phyloP scores from a whole-genome alignment of 805 yeast species.

The Nakazawaea holstii region DNA sequence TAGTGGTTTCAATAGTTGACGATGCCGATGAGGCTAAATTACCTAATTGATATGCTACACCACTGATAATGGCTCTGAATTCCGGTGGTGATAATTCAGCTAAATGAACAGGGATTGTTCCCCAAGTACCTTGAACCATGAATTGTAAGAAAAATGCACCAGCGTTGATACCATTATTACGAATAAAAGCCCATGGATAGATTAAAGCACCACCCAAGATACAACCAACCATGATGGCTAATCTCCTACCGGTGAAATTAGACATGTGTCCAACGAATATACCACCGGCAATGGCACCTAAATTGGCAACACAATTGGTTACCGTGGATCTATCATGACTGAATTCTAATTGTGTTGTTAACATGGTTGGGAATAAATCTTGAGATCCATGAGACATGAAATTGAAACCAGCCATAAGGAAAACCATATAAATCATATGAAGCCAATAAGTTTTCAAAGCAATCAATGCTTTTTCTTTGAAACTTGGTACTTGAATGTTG shows the following conservation, averaged over 20 bases:
- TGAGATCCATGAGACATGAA: constrained; percentile 61
- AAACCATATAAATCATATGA: constrained; percentile 47
- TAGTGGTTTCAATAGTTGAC: constrained; percentile 61
- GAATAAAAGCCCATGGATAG: constrained; percentile 57
- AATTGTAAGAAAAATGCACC: constrained; percentile 59
- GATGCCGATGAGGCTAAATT: constrained; percentile 63
- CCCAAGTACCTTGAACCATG: constrained; percentile 69
- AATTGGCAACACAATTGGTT: constrained; percentile 50
- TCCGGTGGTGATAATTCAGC: constrained; percentile 59
- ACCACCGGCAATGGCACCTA: constrained; percentile 58
- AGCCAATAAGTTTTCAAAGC: constrained; percentile 50
- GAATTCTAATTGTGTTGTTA: constrained; percentile 39
- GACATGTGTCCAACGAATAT: constrained; percentile 48
- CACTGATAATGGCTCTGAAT: constrained; percentile 57
- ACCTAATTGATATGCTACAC: constrained; percentile 64
- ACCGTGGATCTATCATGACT: constrained; percentile 43
- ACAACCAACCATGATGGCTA: constrained; percentile 46
- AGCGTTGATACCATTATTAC: constrained; percentile 43
- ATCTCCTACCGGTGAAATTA: constrained; percentile 50
- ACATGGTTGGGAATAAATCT: constrained; percentile 54
- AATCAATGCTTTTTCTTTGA: constrained; percentile 25
- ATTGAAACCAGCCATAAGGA: constrained; percentile 60
- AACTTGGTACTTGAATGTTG: constrained; percentile 26
- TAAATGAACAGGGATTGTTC: constrained; percentile 58
- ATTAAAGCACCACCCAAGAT: constrained; percentile 53